A percentile compares a stretch with the other conserved stretches of the same genome.
Evolutionary conservation across 805 yeast species (phyloP).

Genomic region (Candida ipomoeae): DNA sequence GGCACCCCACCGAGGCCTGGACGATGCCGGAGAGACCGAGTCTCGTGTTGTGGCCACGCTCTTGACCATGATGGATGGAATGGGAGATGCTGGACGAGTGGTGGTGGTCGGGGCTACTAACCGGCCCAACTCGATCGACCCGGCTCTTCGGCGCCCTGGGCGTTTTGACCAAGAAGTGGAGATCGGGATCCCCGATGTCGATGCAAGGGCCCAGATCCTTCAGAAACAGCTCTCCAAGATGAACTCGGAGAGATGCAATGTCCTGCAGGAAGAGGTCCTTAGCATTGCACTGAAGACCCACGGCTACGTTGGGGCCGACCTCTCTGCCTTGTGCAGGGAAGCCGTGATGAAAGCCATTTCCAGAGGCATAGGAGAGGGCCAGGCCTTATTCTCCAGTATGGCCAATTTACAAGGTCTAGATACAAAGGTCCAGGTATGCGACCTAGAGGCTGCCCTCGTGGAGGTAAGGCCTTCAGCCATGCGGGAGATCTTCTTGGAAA

Average conservation of each 20-base stretch:
- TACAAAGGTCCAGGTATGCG: constrained; percentile 48
- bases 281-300: constrained; percentile 74
- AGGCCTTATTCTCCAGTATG: constrained; percentile 1
- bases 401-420: constrained; percentile 6
- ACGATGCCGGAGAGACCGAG: constrained; percentile 88
- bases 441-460: constrained; percentile 66
- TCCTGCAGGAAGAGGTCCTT: constrained; percentile 55
- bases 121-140: constrained; percentile 63
- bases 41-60: constrained; percentile 86
- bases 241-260: constrained; percentile 40
- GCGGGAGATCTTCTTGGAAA: constrained; percentile 91
- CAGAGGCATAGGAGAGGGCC: constrained; percentile 39
- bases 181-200: constrained; percentile 86
- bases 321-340: constrained; percentile 83
- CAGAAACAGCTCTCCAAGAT: constrained; percentile 54
- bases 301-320: constrained; percentile 97
- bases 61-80: constrained; percentile 75
- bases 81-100: constrained; percentile 60
- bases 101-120: constrained; percentile 75
- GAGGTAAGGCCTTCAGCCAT: constrained; percentile 95
- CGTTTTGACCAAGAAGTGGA: constrained; percentile 87
- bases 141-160: constrained; percentile 80
- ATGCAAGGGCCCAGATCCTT: constrained; percentile 72
- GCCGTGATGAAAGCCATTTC: constrained; percentile 80
- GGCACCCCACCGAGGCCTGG: constrained; percentile 78